A percentile compares a stretch with the other conserved stretches of the same genome.
Evolutionary conservation across 2,329 filamentous ascomycete genomes (phyloP).

Genomic region (Sporothrix pallida): DNA sequence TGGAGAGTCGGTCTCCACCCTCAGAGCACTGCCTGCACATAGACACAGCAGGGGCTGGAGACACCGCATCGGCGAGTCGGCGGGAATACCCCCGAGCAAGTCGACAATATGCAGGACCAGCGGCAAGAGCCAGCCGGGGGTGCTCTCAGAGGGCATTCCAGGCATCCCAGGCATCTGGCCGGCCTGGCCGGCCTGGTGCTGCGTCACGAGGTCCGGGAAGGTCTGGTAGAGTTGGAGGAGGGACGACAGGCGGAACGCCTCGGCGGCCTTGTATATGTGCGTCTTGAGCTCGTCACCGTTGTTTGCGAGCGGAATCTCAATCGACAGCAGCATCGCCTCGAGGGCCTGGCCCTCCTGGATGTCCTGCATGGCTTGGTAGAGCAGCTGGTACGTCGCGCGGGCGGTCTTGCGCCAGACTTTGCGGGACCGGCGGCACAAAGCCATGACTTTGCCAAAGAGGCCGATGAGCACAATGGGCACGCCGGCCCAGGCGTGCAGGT

Average conservation of each 20-base stretch:
- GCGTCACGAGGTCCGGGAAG: slow-evolving; percentile 39
- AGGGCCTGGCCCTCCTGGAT: slow-evolving; percentile 46
- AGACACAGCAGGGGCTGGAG: slow-evolving; percentile 40
- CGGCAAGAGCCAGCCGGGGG: slow-evolving; percentile 29
- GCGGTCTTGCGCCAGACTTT: slow-evolving; percentile 39
- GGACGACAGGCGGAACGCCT: slow-evolving; percentile 48
- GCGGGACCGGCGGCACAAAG: slow-evolving; percentile 47
- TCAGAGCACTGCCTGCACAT: slow-evolving; percentile 38
- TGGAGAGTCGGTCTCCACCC: slow-evolving; percentile 2
- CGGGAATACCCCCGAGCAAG: slow-evolving; percentile 36
- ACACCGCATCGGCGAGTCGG: slow-evolving; percentile 39
- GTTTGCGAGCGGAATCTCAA: slow-evolving; percentile 39
- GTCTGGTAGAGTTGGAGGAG: slow-evolving; percentile 51
- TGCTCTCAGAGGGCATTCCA: too few relatives aligned
- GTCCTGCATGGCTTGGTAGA: slow-evolving; percentile 42
- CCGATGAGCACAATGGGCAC: slow-evolving; percentile 46
- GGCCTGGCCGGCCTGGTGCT: slow-evolving; percentile 8
- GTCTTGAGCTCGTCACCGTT: background rate
- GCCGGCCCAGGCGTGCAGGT: slow-evolving; percentile 49
- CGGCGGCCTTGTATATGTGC: slow-evolving; percentile 46
- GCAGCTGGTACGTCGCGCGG: slow-evolving; percentile 39
- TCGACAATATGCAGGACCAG: slow-evolving; percentile 36
- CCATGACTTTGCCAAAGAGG: slow-evolving; percentile 46
- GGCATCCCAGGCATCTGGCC: background rate
- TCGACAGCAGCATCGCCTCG: slow-evolving; percentile 45